phyloP scores from a whole-genome alignment of 345 rosid genomes.

The Noccaea bulbosa region DNA sequence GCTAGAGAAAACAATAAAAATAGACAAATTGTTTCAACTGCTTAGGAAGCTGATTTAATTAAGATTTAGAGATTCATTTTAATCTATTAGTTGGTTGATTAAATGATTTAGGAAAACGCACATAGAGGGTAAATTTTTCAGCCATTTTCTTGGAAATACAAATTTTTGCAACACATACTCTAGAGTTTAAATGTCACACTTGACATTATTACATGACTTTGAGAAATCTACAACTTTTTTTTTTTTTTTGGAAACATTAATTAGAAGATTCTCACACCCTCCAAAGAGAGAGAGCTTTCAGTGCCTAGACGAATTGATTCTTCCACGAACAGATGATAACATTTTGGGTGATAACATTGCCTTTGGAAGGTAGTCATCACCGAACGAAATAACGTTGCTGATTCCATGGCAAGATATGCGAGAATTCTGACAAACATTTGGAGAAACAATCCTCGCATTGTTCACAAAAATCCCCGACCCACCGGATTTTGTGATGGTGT shows the following conservation, averaged over 20 bases:
- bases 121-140: background rate
- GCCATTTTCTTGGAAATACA: background rate
- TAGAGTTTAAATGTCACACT: background rate
- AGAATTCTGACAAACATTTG: constrained; percentile 45
- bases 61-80: background rate
- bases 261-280: constrained; percentile 7
- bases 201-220: constrained; percentile 10
- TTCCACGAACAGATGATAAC: constrained; percentile 27
- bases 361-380: background rate
- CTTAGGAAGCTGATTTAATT: background rate
- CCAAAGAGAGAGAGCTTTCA: constrained; percentile 12
- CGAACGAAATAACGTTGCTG: constrained; percentile 33
- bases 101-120: constrained; percentile 8
- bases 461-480: constrained; percentile 43
- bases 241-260: constrained; percentile 4
- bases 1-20: background rate
- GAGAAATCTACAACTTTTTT: constrained; percentile 12
- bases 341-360: constrained; percentile 11
- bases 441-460: constrained; percentile 43
- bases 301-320: constrained; percentile 24
- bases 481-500: constrained; percentile 43
- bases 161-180: constrained; percentile 17
- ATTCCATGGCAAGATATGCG: constrained; percentile 46
- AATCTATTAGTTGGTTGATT: background rate
- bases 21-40: background rate